Percentiles rank a stretch among this genome's conserved stretches.
Evolutionary conservation across 352 stramenopile species (phyloP).

Genomic region (Phytophthora citrophthora): DNA sequence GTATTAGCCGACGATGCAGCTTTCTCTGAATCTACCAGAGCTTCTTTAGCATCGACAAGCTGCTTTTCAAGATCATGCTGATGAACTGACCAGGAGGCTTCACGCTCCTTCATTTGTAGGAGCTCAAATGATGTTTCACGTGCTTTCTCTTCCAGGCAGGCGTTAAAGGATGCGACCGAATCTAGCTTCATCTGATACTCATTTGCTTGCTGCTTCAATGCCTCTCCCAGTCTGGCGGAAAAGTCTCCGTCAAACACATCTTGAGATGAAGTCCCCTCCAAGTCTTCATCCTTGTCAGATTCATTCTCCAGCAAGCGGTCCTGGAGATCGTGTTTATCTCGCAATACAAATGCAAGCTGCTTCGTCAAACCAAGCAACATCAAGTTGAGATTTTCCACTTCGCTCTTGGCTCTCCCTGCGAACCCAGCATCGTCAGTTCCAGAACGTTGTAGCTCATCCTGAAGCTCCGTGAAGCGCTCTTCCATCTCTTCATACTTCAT

Average conservation of each 20-base stretch:
- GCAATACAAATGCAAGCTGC: constrained; percentile 70
- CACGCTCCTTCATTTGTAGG: constrained; percentile 63
- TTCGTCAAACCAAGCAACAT: constrained; percentile 71
- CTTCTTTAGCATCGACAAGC: constrained; percentile 33
- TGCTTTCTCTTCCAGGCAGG: constrained; percentile 54
- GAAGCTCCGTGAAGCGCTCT: constrained; percentile 57
- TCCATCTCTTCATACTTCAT: constrained; percentile 87
- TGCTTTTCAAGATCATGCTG: constrained; percentile 44
- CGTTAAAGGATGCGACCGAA: constrained; percentile 31
- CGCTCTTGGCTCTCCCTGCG: constrained; percentile 23
- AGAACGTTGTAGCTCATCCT: constrained; percentile 49
- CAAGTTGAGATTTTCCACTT: constrained; percentile 70
- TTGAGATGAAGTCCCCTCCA: constrained; percentile 20
- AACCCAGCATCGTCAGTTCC: constrained; percentile 9
- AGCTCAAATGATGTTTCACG: constrained; percentile 54
- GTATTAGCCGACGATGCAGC: constrained; percentile 22
- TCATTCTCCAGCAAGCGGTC: constrained; percentile 47
- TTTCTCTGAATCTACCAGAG: constrained; percentile 37
- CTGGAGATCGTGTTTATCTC: constrained; percentile 80
- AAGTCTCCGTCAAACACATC: constrained; percentile 33
- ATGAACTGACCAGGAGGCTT: constrained; percentile 63
- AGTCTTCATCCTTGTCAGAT: constrained; percentile 28
- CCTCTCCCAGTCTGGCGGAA: constrained; percentile 42
- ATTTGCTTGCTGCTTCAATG: constrained; percentile 49
- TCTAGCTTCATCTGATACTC: constrained; percentile 60